Evolutionary conservation across 345 rosid genomes (phyloP), one percentile per base, ranked within the genome.

Genomic region (Aquilaria malaccensis): DNA sequence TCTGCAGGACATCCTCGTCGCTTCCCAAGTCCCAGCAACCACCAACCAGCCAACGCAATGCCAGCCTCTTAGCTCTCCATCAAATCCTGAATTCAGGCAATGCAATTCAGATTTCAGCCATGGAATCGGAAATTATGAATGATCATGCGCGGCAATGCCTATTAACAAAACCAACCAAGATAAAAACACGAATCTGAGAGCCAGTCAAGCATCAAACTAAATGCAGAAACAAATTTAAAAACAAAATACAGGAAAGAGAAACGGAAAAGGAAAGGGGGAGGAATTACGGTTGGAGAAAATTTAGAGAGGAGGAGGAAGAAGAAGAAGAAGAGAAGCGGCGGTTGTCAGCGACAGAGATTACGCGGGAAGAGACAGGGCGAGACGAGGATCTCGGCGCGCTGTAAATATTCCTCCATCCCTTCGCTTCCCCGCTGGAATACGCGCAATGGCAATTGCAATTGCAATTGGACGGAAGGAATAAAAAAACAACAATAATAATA

Each of bases 1-100:
- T 59, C 69, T 80, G 2, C 75, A 22, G 53, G 81, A 63, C 97
- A 84, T 85, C 52, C 55, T 68, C 62, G 30, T 45, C 56, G 1
- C 30, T 13, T 9, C 30, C 9, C 10, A 47, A 51, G 52, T 9
- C 30, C 9, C 10, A 47, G 52, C 55, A 65, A 50, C 43, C 43
- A 33, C 31, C 10, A 10, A 65, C 52, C 22, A 22, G 22, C 22
- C 22, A 22, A 22, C 13, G 43, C 70, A 31, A 45, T 15, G 30
- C 58, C 22, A 55, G 13, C 45, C 15, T 15, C 54, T 72, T 59
- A 70, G 30, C 68, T 55, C 68, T 75, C 49, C 61, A 31, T 13
- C 13, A 22, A 15, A 14, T 30, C 43, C 3, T 31, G 5, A 7
- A 46, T 4, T 50, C 32, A 11, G 5, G 32, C 46, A 56, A 13